phyloP scores from a whole-genome alignment of 805 yeast species.

The Teunomyces barrocoloradensis region DNA sequence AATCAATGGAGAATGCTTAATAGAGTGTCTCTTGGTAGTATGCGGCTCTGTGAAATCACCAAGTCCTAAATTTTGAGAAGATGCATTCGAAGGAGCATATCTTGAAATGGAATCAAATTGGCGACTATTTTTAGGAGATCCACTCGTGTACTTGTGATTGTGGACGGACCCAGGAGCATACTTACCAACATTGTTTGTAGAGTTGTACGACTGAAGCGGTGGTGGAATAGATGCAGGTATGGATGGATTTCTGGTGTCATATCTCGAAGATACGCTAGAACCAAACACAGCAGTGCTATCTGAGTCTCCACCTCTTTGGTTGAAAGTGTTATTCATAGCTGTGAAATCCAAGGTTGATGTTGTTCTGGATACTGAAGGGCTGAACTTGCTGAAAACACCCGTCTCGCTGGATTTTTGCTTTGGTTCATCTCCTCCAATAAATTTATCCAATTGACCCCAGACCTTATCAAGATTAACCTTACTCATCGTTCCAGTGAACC shows the following conservation, averaged over 20 bases:
- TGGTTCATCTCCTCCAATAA: constrained; percentile 77
- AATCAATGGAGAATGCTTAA: constrained; percentile 5
- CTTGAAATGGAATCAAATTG: constrained; percentile 6
- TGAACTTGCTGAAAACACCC: constrained; percentile 69
- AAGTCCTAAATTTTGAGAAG: constrained; percentile 16
- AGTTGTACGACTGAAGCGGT: constrained; percentile 5
- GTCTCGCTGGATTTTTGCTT: constrained; percentile 36
- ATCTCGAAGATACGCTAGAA: constrained; percentile 9
- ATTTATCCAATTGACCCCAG: constrained; percentile 88
- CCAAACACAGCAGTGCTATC: constrained; percentile 6
- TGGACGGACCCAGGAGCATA: constrained; percentile 5
- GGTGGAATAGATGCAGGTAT: constrained; percentile 2
- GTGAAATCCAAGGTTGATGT: constrained; percentile 39
- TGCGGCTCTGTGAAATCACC: constrained; percentile 1
- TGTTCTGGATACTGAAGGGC: constrained; percentile 65
- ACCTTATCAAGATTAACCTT: constrained; percentile 75
- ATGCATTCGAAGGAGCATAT: constrained; percentile 21
- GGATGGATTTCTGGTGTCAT: constrained; percentile 6
- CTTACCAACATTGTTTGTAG: constrained; percentile 5
- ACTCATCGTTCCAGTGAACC: constrained; percentile 61
- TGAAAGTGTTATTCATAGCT: constrained; percentile 10
- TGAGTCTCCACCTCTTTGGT: constrained; percentile 4
- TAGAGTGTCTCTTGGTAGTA: constrained; percentile 5
- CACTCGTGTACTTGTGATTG: neutral
- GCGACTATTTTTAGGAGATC: constrained; percentile 4